Evolutionary conservation across 768 basidiomycete genomes (phyloP).

Genomic region (Rhodosporidiobolus odoratus): DNA sequence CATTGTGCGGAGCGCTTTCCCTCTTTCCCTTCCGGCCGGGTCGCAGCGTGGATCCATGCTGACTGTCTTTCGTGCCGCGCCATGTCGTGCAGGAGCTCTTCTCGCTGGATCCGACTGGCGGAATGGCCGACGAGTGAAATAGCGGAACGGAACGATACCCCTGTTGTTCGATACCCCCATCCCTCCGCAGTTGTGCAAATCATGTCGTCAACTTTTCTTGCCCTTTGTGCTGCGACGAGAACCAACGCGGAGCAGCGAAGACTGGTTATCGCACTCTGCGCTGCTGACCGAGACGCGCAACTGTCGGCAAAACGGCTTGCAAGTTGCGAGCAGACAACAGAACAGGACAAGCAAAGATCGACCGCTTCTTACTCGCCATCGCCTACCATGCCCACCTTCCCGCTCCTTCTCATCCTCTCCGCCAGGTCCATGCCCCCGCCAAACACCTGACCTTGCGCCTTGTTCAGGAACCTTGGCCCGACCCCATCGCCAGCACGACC

Average conservation of each 20-base stretch:
- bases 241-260: no score
- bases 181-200: no score
- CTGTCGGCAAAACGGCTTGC: no score
- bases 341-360: no score
- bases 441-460: slow-evolving; percentile 78
- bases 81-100: slow-evolving; percentile 15
- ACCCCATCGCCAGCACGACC: slow-evolving; percentile 68
- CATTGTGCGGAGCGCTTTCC: slow-evolving; percentile 16
- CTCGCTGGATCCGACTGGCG: slow-evolving; percentile 27
- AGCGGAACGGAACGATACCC: not conserved
- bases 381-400: slow-evolving; percentile 45
- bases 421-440: slow-evolving; percentile 42
- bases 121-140: slow-evolving; percentile 22
- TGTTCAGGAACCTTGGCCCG: slow-evolving; percentile 62
- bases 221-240: no score
- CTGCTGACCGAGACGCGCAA: no score
- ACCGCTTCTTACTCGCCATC: slow-evolving; percentile 32
- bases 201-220: no score
- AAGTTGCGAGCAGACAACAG: no score
- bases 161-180: not conserved
- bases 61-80: not conserved
- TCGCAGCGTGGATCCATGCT: not conserved
- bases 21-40: no score
- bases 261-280: no score
- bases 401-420: slow-evolving; percentile 45